Evolutionary conservation across 768 basidiomycete genomes (phyloP), one percentile per base, ranked within the genome.

Genomic region (Pisolithus microcarpus): DNA sequence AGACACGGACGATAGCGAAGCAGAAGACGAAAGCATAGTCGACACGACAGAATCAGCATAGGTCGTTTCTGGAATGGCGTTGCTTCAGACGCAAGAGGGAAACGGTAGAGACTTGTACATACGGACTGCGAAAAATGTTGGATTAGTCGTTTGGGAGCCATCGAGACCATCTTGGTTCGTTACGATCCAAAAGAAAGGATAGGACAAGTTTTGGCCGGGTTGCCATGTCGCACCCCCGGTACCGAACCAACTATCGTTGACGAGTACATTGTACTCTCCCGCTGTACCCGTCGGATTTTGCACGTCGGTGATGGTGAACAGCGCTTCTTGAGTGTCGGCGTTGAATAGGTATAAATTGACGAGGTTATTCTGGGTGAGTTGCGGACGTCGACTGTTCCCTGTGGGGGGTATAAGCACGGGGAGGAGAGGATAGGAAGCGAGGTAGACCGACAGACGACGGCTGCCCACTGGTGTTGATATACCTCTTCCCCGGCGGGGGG

Each of bases 51-150:
- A 81, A 61, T 87, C 82, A 26, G 84, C 78, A 53, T 78, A 79
- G 4, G 85, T 84, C n/a, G 87, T 88, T 74, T 89, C 86, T 88
- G 56, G 42, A 49, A 48, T 43, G 38, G 23, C 55, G 30, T 46
- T 43, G 28, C 26, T 56, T 52, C 60, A 52, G 44, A 54, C 19
- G 7, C 8, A 31, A 43, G n/a, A 43, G 15, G 3, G 30, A 48
- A 26, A 43, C 49, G 36, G 39, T n/a, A 24, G 39, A n/a, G 15
- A 40, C 48, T 1, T n/a, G 21, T 39, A 88, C 87, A 70, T 65
- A 90, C 87, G 92, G 50, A 93, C 72, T 50, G 86, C 91, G 19
- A 69, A 72, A 68, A 94, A 95, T 1, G 80, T 88, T 11, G 86
- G 65, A 59, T 90, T 87, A 7, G 82, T 77, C 3, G 75, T 66